Evolutionary conservation across 2,329 filamentous ascomycete species (phyloP).

Genomic region (Dactylonectria macrodidyma): DNA sequence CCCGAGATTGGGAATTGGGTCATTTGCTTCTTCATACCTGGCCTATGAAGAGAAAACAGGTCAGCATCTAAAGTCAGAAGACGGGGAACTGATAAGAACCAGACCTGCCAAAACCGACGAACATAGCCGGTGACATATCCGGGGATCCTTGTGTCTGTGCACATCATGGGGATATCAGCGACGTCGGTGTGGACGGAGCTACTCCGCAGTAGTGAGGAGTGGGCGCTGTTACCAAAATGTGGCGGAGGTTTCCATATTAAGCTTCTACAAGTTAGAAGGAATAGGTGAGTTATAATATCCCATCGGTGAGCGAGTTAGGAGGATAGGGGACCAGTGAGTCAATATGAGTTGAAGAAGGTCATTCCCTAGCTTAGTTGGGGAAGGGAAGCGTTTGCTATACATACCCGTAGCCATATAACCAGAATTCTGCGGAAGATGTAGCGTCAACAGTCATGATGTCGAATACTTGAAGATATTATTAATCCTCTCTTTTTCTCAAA

Average conservation of each 20-base stretch:
- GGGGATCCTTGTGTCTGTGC: constrained; percentile 83
- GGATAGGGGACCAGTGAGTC: constrained; percentile 9
- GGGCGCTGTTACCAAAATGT: constrained; percentile 81
- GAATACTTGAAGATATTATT: constrained; percentile 29
- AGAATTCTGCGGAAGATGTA: constrained; percentile 76
- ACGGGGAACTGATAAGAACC: constrained; percentile 49
- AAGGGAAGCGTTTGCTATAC: constrained; percentile 38
- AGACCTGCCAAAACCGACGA: constrained; percentile 96
- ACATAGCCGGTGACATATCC: constrained; percentile 96
- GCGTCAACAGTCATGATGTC: constrained; percentile 56
- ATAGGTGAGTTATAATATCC: constrained; percentile 23
- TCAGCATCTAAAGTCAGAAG: constrained; percentile 9
- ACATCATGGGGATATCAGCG: constrained; percentile 21
- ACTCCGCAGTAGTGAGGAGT: constrained; percentile 6
- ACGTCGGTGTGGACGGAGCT: constrained; percentile 1
- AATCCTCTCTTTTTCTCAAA: constrained; percentile 30
- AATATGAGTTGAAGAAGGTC: constrained; percentile 10
- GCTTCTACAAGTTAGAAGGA: constrained; percentile 67
- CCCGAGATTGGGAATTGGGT: background rate
- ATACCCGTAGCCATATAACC: constrained; percentile 98
- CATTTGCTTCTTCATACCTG: constrained; percentile 47
- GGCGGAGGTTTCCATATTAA: constrained; percentile 99
- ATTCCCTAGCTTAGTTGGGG: background rate
- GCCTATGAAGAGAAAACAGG: constrained; percentile 46
- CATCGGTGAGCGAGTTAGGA: constrained; percentile 3